Evolutionary conservation across 805 yeast species (phyloP), one percentile per base, ranked within the genome.

Genomic region (Sugiyamaella floridensis): DNA sequence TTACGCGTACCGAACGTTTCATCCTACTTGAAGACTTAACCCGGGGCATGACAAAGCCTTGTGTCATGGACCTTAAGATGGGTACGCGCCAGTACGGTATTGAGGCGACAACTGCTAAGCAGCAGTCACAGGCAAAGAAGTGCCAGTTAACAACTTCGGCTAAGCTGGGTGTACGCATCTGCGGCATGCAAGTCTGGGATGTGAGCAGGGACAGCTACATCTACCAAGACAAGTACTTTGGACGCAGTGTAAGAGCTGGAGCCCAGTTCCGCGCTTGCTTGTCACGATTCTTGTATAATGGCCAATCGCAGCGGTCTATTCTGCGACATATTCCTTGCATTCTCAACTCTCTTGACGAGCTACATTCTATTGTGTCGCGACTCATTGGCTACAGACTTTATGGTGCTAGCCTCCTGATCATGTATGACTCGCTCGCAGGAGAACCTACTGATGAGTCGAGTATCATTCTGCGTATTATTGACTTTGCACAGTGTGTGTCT

Each of bases 1-100:
- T 20, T 18, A 80, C 85, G 0, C 71, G 83, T 50, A 81, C 85
- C 41, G 95, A 87, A 69, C 75, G 95, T 56, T 93, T 89, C 65
- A 84, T 93, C 40, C 69, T 93, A 9, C 73, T 93, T 48, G 99
- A 95, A 65, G 99, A 93, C 70, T 71, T 93, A 47, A 93, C 98
- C 0, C 77, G 83, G 51, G 87, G 88, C 20, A 81, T 92, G 82
- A 73, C 70, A 29, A 79, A 78, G 58, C 97, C 99, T 0, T 90
- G 97, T 65, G 98, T 92, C 0, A 71, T 93, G 48, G 99, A 93
- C 69, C 74, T 93, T 61, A 93, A 93, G 66, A 93, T 93, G 98
- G 99, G 99, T 0, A 92, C 99, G 0, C 76, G 99, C 54, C 99
- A 93, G 69, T 93, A 93, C 63, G 99, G 99, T 9, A 85, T 92